Base-by-base conservation (phyloP, 352 stramenopile species). In the Phytophthora crassamura region DNA sequence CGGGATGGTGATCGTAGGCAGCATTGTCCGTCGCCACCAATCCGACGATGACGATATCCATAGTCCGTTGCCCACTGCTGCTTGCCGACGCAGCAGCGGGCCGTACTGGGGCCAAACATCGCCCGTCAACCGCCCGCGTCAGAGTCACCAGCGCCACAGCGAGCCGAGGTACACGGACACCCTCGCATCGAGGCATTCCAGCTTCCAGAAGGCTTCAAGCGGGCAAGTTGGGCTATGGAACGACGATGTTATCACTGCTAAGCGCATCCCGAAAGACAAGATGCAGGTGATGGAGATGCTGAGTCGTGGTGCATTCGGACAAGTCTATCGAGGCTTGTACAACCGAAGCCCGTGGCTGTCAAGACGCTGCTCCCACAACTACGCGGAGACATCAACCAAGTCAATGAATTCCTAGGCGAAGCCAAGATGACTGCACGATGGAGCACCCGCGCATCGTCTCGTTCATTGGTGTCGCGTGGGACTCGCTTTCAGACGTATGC, bases 381-480 rank as follows among this genome's bases (percentile, higher is more conserved):
- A 48, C 50, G 62, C 2, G 41, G 53, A 0, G 15, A 63, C 12
- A 54, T 59, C 3, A 49, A 72, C 2, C 60, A 74, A 7, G 77
- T 84, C 39, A 75, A 81, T 50, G 59, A 64, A 12, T 46, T 82
- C 2, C 48, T 69, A 3, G 7, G 25, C 20, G 56, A 64, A 64
- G 46, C 46, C 3, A 64, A 64, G 33, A 38, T 64, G n/a, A 64
- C 50, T 42, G 30, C 56, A 41, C 59, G 5, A 64, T 86, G 34
- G 40, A 69, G 8, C 77, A 86, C 40, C 66, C 77, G 1, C 76
- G 69, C 42, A 75, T 86, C 38, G 59, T 86, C 18, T 35, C 59
- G 1, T 82, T 82, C 46, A 22, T 82, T n/a, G 72, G 77, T 8
- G 68, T 84, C 22, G 75, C 75, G n/a, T 84, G 75, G 77, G 78